Evolutionary conservation across 2,329 filamentous ascomycete species (phyloP), one percentile per base, ranked within the genome.

Genomic region (Claviceps africana): DNA sequence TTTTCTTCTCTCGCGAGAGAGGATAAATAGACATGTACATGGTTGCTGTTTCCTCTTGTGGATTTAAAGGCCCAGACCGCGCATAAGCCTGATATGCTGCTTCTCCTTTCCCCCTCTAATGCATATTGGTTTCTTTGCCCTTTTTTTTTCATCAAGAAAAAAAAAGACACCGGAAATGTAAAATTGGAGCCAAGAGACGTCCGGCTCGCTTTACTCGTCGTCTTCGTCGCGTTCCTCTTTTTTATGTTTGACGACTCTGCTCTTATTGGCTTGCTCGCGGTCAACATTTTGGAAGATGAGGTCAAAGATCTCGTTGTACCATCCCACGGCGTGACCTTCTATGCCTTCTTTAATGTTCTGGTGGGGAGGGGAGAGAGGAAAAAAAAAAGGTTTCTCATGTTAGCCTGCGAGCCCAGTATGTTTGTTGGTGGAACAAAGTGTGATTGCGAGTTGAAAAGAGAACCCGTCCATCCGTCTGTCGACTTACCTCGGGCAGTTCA

Each of bases 291-390:
- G 82, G 74, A 98, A 98, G 59, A 97, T 82, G 55, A 95, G 76
- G 56, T 91, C 79, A 66, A 96, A 97, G 49, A 98, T 88, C 59
- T 98, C 89, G 7, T 78, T 78, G 73, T 97, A 98, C 93, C 93
- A 98, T 63, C 79, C 83, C 19, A 91, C 91, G 0, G 93, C 85
- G 59, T 85, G 86, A 62, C 94, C 93, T 69, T 95, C 84, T 56
- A 98, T 87, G 59, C 89, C 90, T 63, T 95, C 81, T 72, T 97
- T 98, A 74, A 98, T 98, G 65, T 97, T 97, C 93, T 98, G 66
- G 54, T 53, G 35, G 50, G 45, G 51, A 49, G 25, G 21, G n/a
- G n/a, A n/a, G n/a, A n/a, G n/a, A n/a, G n/a, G n/a, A n/a, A 43
- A 7, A 21, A 8, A 15, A 15, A 47, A 47, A 30, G n/a, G 3